Evolutionary conservation across 1,284 basidiomycete species (phyloP).

Genomic region (Apiotrichum veenhuisii): DNA sequence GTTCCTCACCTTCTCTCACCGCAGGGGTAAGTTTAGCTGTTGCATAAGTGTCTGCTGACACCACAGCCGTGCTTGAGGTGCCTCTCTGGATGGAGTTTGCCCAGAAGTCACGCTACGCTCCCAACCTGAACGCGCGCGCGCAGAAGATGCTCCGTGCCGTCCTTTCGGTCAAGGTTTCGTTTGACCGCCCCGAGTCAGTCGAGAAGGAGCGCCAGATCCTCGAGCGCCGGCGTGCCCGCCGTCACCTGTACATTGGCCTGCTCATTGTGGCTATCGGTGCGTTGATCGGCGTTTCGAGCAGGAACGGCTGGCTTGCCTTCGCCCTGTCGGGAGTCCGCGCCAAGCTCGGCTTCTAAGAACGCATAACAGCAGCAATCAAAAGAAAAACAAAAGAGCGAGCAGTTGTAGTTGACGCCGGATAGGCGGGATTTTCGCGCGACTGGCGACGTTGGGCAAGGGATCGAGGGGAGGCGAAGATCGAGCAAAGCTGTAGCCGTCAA

Average conservation of each 20-base stretch:
- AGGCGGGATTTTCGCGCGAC: neutral
- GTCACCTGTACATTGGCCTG: slow-evolving; percentile 13
- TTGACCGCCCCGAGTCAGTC: slow-evolving; percentile 38
- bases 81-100: slow-evolving; percentile 25
- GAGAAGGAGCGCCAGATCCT: slow-evolving; percentile 28
- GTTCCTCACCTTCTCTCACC: slow-evolving; percentile 47
- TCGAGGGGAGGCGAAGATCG: no score
- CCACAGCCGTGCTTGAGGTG: slow-evolving; percentile 35
- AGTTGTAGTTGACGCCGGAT: neutral
- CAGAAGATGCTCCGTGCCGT: slow-evolving; percentile 26
- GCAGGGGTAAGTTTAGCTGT: slow-evolving; percentile 31
- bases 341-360: slow-evolving; percentile 9
- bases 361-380: no score
- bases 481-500: no score
- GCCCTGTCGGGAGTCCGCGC: neutral
- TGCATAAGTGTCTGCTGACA: neutral
- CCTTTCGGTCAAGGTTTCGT: slow-evolving; percentile 26
- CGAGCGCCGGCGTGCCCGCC: slow-evolving; percentile 6
- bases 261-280: slow-evolving; percentile 15
- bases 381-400: neutral
- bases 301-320: neutral
- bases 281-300: slow-evolving; percentile 10
- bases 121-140: slow-evolving; percentile 20
- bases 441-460: neutral
- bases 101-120: slow-evolving; percentile 38